Evolutionary conservation across 306 rosid species (phyloP).

Genomic region (peach (Prunus persica)): DNA sequence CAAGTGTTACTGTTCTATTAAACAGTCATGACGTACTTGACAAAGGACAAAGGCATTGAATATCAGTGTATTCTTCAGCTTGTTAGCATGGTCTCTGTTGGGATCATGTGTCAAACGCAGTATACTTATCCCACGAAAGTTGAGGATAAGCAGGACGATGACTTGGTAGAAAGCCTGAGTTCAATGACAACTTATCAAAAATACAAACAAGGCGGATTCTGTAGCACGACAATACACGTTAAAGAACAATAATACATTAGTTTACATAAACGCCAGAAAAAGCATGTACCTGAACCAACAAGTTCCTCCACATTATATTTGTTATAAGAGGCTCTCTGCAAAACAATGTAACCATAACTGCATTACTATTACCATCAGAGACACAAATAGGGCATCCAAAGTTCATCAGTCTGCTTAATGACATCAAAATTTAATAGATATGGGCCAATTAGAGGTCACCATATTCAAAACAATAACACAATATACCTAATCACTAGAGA

Average conservation of each 20-base stretch:
- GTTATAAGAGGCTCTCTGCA: conserved; percentile 88
- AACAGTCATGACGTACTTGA: conserved; percentile 52
- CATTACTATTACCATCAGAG: conserved; percentile 11
- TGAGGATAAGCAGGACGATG: conserved; percentile 67
- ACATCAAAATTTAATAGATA: neutral
- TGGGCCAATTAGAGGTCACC: neutral
- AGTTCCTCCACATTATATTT: conserved; percentile 94
- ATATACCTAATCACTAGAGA: neutral
- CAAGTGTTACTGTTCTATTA: neutral
- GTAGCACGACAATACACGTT: neutral
- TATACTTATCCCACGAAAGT: conserved; percentile 57
- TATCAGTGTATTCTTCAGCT: conserved; percentile 82
- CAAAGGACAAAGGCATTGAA: conserved; percentile 94
- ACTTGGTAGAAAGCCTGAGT: conserved; percentile 82
- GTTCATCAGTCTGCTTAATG: neutral
- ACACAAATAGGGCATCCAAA: neutral
- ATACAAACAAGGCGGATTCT: neutral
- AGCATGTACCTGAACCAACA: conserved; percentile 68
- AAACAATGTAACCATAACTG: conserved; percentile 1
- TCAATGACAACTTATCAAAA: neutral
- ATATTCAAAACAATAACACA: neutral
- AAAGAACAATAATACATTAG: neutral
- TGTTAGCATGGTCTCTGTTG: conserved; percentile 27
- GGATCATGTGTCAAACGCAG: conserved; percentile 37
- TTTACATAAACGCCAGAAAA: neutral